Conservation (phyloP, 2,329 filamentous ascomycete genomes). For the Scolecobasidium constrictum region DNA sequence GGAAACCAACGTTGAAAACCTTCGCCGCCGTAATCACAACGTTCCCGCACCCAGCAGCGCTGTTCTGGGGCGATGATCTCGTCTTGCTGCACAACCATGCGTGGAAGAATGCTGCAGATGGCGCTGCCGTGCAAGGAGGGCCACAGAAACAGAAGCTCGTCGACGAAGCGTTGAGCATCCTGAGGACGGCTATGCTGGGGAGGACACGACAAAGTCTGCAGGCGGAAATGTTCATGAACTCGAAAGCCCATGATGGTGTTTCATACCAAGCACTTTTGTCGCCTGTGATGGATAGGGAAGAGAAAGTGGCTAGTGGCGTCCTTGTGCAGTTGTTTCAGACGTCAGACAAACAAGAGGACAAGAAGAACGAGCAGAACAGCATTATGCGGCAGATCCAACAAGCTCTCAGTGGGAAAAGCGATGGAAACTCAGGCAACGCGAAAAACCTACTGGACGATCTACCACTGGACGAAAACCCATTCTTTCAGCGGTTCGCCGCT, state of each 20-base stretch:
- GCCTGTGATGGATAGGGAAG: conserved; percentile 3
- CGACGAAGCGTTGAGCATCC: conserved; percentile 21
- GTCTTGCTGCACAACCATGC: conserved; percentile 14
- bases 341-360: not conserved
- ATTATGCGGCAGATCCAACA: not conserved
- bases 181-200: conserved; percentile 21
- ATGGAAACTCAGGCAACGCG: not conserved
- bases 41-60: conserved; percentile 15
- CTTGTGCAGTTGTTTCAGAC: conserved; percentile 7
- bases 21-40: conserved; percentile 23
- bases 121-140: conserved; percentile 21
- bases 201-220: conserved; percentile 10
- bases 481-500: conserved; percentile 34
- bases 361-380: not conserved
- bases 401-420: not conserved
- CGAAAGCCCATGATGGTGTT: not conserved
- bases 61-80: conserved; percentile 8
- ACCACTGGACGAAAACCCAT: conserved; percentile 25
- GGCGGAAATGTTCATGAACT: not conserved
- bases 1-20: conserved; percentile 13
- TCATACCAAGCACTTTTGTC: not conserved
- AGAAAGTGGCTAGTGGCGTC: conserved; percentile 1
- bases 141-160: conserved; percentile 19
- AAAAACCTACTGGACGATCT: conserved; percentile 6
- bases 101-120: conserved; percentile 26